These are phyloP conservation scores for Mrakia gelida DNA, from an alignment of 768 basidiomycete species.

Conservation along the genomic window DNA sequence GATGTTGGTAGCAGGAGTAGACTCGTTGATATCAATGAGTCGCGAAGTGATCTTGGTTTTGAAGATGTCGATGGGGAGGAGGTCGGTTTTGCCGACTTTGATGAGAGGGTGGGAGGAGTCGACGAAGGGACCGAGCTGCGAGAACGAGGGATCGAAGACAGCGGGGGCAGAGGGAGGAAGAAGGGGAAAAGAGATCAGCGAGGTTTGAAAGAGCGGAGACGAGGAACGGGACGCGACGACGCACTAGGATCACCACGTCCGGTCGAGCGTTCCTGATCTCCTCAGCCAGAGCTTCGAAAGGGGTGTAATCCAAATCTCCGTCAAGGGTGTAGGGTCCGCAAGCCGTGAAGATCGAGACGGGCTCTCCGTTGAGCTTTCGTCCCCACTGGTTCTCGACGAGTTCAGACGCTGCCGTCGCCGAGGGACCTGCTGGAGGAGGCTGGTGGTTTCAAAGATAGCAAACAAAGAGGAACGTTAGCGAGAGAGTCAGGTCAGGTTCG, in stretches of 20 bases:
- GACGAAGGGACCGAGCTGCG: slow-evolving; percentile 85
- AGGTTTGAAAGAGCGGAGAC: not conserved
- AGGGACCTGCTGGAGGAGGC: slow-evolving; percentile 59
- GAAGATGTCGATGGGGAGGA: slow-evolving; percentile 65
- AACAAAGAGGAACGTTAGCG: not conserved
- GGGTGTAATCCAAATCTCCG: slow-evolving; percentile 66
- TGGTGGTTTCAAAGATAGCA: slow-evolving; percentile 38
- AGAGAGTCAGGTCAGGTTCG: not conserved
- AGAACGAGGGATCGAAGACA: not conserved
- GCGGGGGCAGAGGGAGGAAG: not conserved
- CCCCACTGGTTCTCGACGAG: slow-evolving; percentile 46
- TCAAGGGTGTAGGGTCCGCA: slow-evolving; percentile 85
- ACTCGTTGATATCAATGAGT: slow-evolving; percentile 56
- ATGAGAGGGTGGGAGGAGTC: slow-evolving; percentile 71
- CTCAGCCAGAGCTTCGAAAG: slow-evolving; percentile 62
- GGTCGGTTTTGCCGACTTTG: slow-evolving; percentile 66
- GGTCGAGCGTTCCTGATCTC: slow-evolving; percentile 64
- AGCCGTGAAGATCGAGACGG: slow-evolving; percentile 66
- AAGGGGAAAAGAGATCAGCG: too few species aligned
- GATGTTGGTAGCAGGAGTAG: slow-evolving; percentile 64
- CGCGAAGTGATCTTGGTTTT: slow-evolving; percentile 57
- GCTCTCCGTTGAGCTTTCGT: slow-evolving; percentile 48
- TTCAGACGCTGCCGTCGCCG: slow-evolving; percentile 46
- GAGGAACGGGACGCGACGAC: slow-evolving; percentile 20
- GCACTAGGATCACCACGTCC: slow-evolving; percentile 70